These are phyloP conservation scores for Scleroderma bovista DNA, from an alignment of 768 basidiomycete species.

Conservation along the genomic window DNA sequence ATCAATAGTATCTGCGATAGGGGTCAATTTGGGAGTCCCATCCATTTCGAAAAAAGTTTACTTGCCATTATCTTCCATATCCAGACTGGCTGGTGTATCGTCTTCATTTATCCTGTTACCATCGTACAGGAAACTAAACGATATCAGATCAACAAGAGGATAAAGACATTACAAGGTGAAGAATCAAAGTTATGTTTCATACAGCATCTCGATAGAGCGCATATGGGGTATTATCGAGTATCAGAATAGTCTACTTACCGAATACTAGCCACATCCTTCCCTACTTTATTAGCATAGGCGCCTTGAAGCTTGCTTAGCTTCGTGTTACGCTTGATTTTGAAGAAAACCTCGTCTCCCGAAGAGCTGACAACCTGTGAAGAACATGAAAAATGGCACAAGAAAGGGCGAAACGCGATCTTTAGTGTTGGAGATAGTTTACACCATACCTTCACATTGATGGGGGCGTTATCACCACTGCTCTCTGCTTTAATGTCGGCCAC, in stretches of 20 bases:
- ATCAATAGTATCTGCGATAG: constrained; percentile 76
- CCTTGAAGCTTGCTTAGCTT: constrained; percentile 89
- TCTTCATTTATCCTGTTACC: constrained; percentile 81
- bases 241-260: constrained; percentile 49
- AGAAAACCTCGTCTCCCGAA: constrained; percentile 84
- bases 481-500: constrained; percentile 60
- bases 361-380: constrained; percentile 61
- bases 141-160: not conserved
- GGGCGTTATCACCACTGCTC: constrained; percentile 47
- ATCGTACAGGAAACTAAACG: constrained; percentile 81
- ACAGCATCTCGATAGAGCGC: constrained; percentile 1
- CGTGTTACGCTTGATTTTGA: constrained; percentile 94
- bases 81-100: constrained; percentile 78
- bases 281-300: constrained; percentile 89
- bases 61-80: constrained; percentile 87
- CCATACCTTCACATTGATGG: constrained; percentile 77
- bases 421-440: not conserved
- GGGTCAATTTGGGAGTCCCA: constrained; percentile 2
- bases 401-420: not conserved
- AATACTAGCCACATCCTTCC: constrained; percentile 82
- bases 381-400: not conserved
- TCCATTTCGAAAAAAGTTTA: constrained; percentile 4
- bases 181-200: not conserved
- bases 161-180: not conserved
- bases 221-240: not conserved